Percentiles rank a stretch among this genome's conserved stretches.
Evolutionary conservation across 2,329 filamentous ascomycete species (phyloP).

Genomic region (Exophiala mesophila): DNA sequence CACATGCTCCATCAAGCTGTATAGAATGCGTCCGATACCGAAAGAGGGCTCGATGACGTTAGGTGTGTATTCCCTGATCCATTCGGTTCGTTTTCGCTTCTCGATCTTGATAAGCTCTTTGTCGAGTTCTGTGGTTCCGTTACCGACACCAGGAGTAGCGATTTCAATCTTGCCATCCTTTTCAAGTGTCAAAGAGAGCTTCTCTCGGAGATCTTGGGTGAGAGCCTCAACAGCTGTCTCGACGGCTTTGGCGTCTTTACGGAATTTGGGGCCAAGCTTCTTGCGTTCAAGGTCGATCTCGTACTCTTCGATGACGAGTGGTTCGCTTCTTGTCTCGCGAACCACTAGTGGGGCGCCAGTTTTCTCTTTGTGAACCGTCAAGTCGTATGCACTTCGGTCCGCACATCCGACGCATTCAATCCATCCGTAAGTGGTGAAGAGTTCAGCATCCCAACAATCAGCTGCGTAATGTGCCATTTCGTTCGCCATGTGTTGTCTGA

Average conservation of each 20-base stretch:
- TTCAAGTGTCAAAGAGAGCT: conserved; percentile 68
- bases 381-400: conserved; percentile 89
- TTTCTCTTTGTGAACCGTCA: conserved; percentile 87
- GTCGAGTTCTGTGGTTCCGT: conserved; percentile 71
- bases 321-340: conserved; percentile 72
- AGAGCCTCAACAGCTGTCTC: conserved; percentile 72
- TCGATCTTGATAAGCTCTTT: conserved; percentile 79
- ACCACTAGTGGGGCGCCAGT: conserved; percentile 83
- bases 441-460: conserved; percentile 97
- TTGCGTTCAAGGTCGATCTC: conserved; percentile 86
- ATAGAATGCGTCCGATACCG: conserved; percentile 91
- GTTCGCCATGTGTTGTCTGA: conserved; percentile 93
- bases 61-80: conserved; percentile 84
- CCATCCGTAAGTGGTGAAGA: conserved; percentile 90
- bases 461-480: conserved; percentile 91
- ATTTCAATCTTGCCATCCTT: conserved; percentile 70
- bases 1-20: conserved; percentile 86
- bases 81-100: conserved; percentile 74
- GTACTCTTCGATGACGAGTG: conserved; percentile 79
- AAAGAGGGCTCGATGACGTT: conserved; percentile 98
- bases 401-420: conserved; percentile 97
- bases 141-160: conserved; percentile 62
- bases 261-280: conserved; percentile 91
- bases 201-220: conserved; percentile 75
- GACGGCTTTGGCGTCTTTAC: conserved; percentile 85